These are phyloP conservation scores for Colletotrichum kahawae DNA, from an alignment of 2,329 filamentous ascomycete species.

Conservation along the genomic window DNA sequence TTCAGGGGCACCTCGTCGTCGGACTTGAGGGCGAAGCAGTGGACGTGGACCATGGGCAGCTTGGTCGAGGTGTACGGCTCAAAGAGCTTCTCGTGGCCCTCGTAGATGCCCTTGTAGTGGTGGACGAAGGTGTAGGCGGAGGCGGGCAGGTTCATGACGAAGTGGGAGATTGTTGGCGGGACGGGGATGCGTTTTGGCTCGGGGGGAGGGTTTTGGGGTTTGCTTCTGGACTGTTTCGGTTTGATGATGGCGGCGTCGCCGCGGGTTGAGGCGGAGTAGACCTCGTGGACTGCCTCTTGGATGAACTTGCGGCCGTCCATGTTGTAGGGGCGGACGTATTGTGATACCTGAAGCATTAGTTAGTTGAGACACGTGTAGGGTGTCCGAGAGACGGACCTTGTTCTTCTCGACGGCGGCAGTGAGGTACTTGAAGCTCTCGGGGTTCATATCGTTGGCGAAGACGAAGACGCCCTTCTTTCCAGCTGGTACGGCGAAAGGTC, in stretches of 20 bases:
- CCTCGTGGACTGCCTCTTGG: slow-evolving; percentile 66
- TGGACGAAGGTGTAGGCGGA: slow-evolving; percentile 84
- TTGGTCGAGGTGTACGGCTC: slow-evolving; percentile 59
- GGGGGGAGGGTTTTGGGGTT: slow-evolving; percentile 37
- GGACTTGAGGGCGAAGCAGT: slow-evolving; percentile 88
- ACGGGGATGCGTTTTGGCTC: slow-evolving; percentile 52
- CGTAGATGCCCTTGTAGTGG: slow-evolving; percentile 79
- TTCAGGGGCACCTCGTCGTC: slow-evolving; percentile 71
- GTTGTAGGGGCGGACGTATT: slow-evolving; percentile 82
- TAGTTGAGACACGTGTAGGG: neutral
- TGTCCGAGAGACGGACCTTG: slow-evolving; percentile 61
- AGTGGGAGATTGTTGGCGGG: slow-evolving; percentile 85
- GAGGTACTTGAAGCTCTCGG: slow-evolving; percentile 80
- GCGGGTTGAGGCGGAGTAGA: slow-evolving; percentile 55
- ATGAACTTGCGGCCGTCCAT: slow-evolving; percentile 85
- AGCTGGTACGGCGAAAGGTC: slow-evolving; percentile 91
- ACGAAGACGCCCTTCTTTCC: slow-evolving; percentile 91
- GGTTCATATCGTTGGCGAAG: slow-evolving; percentile 97
- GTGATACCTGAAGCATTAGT: slow-evolving; percentile 51
- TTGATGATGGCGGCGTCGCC: slow-evolving; percentile 61
- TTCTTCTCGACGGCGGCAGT: slow-evolving; percentile 74
- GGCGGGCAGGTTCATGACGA: slow-evolving; percentile 97
- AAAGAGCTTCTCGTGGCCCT: slow-evolving; percentile 72
- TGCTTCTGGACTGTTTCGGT: slow-evolving; percentile 48
- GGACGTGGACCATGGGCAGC: slow-evolving; percentile 87